These are phyloP conservation scores for Blastomyces silverae DNA, from an alignment of 2,329 filamentous ascomycete species.

Conservation along the genomic window DNA sequence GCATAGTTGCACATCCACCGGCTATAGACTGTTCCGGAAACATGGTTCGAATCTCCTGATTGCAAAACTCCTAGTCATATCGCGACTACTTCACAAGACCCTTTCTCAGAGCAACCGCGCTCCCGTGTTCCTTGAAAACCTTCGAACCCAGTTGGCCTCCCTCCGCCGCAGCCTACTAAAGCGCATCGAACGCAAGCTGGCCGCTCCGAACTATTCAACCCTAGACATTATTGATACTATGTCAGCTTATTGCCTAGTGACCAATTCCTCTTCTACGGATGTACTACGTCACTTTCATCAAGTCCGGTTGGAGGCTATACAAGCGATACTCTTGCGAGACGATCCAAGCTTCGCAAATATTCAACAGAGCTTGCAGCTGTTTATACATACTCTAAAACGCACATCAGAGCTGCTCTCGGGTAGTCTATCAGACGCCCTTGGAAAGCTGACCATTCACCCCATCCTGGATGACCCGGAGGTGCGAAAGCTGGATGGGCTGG, in stretches of 20 bases:
- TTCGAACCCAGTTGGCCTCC: slow-evolving; percentile 57
- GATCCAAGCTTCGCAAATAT: slow-evolving; percentile 49
- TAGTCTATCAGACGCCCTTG: slow-evolving; percentile 62
- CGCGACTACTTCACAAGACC: slow-evolving; percentile 66
- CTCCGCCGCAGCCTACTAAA: slow-evolving; percentile 60
- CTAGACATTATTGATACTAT: slow-evolving; percentile 61
- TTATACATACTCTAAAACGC: slow-evolving; percentile 68
- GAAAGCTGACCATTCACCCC: slow-evolving; percentile 60
- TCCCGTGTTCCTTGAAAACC: slow-evolving; percentile 53
- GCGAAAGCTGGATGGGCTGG: slow-evolving; percentile 59
- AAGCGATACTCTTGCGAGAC: slow-evolving; percentile 52
- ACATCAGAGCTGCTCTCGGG: slow-evolving; percentile 69
- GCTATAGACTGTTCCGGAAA: slow-evolving; percentile 48
- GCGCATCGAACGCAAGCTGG: slow-evolving; percentile 53
- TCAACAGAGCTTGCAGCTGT: slow-evolving; percentile 61
- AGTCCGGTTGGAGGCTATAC: slow-evolving; percentile 63
- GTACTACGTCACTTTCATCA: slow-evolving; percentile 71
- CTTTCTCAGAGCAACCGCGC: slow-evolving; percentile 50
- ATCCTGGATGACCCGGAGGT: slow-evolving; percentile 67
- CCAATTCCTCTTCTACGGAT: slow-evolving; percentile 71
- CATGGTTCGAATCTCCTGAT: slow-evolving; percentile 49
- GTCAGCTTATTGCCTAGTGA: slow-evolving; percentile 73
- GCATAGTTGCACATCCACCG: slow-evolving; percentile 49
- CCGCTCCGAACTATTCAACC: slow-evolving; percentile 38
- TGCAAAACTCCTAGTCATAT: slow-evolving; percentile 69